These are phyloP conservation scores for Albophoma yamanashiensis DNA, from an alignment of 2,329 filamentous ascomycete species.

Conservation along the genomic window DNA sequence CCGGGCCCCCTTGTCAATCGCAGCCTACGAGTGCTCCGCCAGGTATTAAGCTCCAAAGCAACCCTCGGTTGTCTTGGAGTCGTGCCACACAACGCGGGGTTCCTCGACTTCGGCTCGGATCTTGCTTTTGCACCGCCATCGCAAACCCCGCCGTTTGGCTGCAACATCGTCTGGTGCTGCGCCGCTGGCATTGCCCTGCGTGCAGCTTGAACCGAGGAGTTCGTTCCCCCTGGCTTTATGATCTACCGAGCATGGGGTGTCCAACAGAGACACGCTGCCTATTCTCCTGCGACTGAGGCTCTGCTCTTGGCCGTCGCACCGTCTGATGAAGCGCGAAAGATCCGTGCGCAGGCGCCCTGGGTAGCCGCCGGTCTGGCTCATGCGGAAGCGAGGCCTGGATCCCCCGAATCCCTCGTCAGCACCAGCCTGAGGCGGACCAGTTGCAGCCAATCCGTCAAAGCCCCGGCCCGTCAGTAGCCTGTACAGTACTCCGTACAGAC, in stretches of 20 bases:
- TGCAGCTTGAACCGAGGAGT: too few relatives aligned
- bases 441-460: neutral
- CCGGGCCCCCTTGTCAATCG: too few relatives aligned
- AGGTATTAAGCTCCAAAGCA: too few relatives aligned
- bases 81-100: neutral
- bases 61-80: neutral
- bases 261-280: neutral
- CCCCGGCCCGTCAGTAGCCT: too few relatives aligned
- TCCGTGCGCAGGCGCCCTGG: too few relatives aligned
- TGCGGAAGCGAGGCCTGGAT: too few relatives aligned
- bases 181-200: neutral
- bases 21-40: too few relatives aligned
- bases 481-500: too few relatives aligned
- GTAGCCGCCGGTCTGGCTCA: too few relatives aligned
- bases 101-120: constrained; percentile 8
- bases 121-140: constrained; percentile 25
- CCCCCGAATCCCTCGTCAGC: neutral
- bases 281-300: too few relatives aligned
- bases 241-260: too few relatives aligned
- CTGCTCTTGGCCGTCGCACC: too few relatives aligned
- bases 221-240: neutral
- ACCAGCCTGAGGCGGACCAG: neutral
- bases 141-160: neutral
- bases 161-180: neutral
- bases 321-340: neutral